phyloP scores from a whole-genome alignment of 192 early-diverging fungal species.

The Backusella australiensis region DNA sequence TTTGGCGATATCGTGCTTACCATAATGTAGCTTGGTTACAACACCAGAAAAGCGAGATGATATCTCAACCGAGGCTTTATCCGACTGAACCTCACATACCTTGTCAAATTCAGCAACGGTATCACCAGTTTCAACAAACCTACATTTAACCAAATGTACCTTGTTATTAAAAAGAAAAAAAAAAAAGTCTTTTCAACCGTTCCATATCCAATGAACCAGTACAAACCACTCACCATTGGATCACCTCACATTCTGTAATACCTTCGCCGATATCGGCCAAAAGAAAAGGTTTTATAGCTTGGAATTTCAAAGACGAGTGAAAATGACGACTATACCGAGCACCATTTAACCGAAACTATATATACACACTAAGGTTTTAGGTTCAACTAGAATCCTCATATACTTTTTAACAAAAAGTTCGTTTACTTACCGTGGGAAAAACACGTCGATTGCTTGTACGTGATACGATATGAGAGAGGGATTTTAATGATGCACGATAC shows the following conservation, averaged over 20 bases:
- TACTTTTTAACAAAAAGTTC: not conserved
- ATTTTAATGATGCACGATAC: not conserved
- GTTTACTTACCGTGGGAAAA: not conserved
- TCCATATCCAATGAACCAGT: not conserved
- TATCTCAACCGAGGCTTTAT: constrained; percentile 99
- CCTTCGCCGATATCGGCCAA: constrained; percentile 99
- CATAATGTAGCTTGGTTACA: constrained; percentile 78
- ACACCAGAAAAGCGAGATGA: constrained; percentile 92
- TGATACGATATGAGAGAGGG: not conserved
- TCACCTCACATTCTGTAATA: constrained; percentile 96
- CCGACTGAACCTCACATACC: constrained; percentile 96
- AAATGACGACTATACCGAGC: constrained; percentile 38
- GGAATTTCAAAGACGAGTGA: constrained; percentile 37
- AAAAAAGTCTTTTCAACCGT: not conserved
- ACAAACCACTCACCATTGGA: constrained; percentile 76
- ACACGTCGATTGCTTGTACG: not conserved
- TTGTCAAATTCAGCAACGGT: constrained; percentile 88
- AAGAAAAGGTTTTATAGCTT: constrained; percentile 69
- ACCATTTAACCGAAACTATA: not conserved
- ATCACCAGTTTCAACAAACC: constrained; percentile 93
- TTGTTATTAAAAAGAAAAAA: not conserved
- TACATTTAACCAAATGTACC: constrained; percentile 15
- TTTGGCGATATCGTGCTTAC: constrained; percentile 84
- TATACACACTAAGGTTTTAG: not conserved
- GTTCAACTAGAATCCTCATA: not conserved